A percentile compares a stretch with the other conserved stretches of the same genome.
phyloP scores from a whole-genome alignment of 352 stramenopile genomes.

The Phytophthora citricola region DNA sequence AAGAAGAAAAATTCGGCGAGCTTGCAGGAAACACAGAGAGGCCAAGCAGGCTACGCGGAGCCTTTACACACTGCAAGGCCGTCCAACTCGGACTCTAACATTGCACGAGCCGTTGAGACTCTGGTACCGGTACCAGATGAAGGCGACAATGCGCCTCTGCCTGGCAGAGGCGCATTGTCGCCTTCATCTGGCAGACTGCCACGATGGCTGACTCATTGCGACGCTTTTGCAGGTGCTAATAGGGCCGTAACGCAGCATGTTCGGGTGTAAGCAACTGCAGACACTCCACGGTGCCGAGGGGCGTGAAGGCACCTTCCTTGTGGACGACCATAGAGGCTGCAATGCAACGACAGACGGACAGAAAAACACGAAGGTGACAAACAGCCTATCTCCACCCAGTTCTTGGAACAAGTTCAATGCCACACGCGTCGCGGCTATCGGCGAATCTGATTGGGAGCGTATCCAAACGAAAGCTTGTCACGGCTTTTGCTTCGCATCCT shows the following conservation, averaged over 20 bases:
- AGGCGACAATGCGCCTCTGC: neutral
- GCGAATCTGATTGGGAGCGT: constrained; percentile 6
- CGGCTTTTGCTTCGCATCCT: constrained; percentile 7
- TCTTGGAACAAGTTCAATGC: constrained; percentile 18
- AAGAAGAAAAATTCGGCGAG: constrained; percentile 10
- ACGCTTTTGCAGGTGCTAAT: constrained; percentile 6
- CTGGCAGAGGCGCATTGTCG: too few species aligned
- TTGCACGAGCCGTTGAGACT: neutral
- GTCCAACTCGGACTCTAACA: constrained; percentile 4
- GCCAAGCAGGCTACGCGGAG: constrained; percentile 10
- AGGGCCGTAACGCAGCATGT: constrained; percentile 1
- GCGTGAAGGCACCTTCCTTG: neutral
- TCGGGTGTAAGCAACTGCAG: constrained; percentile 8
- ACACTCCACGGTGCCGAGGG: constrained; percentile 5
- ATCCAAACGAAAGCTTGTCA: constrained; percentile 10
- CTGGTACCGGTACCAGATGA: constrained; percentile 1
- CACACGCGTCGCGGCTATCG: constrained; percentile 1
- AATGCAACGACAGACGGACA: constrained; percentile 32
- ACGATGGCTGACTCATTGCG: constrained; percentile 1
- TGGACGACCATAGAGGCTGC: constrained; percentile 21
- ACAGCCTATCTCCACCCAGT: constrained; percentile 7
- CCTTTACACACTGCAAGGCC: constrained; percentile 23
- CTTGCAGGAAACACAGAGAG: constrained; percentile 19
- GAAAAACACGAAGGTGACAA: constrained; percentile 11
- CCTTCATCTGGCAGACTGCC: neutral